Conservation (phyloP, 768 basidiomycete species). For the Tephrocybe sp. region DNA sequence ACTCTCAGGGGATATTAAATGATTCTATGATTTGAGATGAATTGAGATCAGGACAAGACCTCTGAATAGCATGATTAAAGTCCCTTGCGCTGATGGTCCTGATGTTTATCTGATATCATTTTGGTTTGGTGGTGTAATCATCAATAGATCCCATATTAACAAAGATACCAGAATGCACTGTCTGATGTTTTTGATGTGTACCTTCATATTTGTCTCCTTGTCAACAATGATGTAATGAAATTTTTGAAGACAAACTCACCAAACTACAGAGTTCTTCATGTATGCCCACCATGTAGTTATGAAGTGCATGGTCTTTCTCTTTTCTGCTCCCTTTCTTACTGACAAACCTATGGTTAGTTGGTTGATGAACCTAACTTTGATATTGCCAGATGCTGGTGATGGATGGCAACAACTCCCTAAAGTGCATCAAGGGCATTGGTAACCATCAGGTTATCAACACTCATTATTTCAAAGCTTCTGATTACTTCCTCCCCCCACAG, state of each 20-base stretch:
- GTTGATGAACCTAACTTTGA: slow-evolving; percentile 27
- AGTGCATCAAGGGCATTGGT: slow-evolving; percentile 23
- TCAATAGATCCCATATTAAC: slow-evolving; percentile 19
- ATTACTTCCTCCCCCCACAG: slow-evolving; percentile 23
- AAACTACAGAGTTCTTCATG: slow-evolving; percentile 32
- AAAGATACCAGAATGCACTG: slow-evolving; percentile 21
- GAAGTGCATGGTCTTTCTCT: slow-evolving; percentile 19
- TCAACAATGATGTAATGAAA: slow-evolving; percentile 20
- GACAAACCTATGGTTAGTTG: slow-evolving; percentile 15
- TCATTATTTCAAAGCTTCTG: slow-evolving; percentile 16
- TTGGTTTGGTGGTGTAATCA: not conserved
- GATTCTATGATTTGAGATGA: too few species aligned
- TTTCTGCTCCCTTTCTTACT: not conserved
- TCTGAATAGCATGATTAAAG: too few species aligned
- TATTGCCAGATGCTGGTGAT: slow-evolving; percentile 24
- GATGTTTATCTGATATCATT: too few species aligned
- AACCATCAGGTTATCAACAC: slow-evolving; percentile 19
- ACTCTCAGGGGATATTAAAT: too few species aligned
- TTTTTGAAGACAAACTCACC: slow-evolving; percentile 26
- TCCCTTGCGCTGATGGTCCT: too few species aligned
- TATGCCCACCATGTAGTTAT: slow-evolving; percentile 37
- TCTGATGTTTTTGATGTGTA: slow-evolving; percentile 35
- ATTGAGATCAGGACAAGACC: too few species aligned
- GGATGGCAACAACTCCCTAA: slow-evolving; percentile 34
- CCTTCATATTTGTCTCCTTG: slow-evolving; percentile 21